A percentile compares a stretch with the other conserved stretches of the same genome.
These are phyloP conservation scores for Aleurites moluccanus DNA, from an alignment of 441 rosid species.

Conservation along the genomic window DNA sequence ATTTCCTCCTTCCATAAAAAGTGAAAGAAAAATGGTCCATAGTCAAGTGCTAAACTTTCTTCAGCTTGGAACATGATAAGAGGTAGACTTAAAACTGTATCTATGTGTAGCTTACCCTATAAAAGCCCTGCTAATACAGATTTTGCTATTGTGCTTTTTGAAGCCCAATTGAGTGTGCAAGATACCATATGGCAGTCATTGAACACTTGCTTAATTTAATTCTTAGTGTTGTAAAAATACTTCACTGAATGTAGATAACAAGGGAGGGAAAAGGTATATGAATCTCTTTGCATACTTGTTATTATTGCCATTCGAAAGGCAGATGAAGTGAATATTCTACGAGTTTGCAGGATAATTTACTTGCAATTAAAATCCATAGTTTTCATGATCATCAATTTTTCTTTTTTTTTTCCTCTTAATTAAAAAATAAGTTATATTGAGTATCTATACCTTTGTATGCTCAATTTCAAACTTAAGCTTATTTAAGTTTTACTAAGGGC, in stretches of 20 bases:
- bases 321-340: neutral
- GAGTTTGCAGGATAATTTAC: too few relatives aligned
- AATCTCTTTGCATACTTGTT: neutral
- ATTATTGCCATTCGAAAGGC: neutral
- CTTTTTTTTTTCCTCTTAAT: too few relatives aligned
- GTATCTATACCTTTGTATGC: neutral
- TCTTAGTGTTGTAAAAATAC: neutral
- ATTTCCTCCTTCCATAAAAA: neutral
- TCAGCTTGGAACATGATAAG: neutral
- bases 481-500: too few relatives aligned
- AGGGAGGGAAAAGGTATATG: neutral
- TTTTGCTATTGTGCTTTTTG: neutral
- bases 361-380: too few relatives aligned
- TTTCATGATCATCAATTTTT: neutral
- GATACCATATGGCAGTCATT: neutral
- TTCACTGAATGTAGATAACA: neutral
- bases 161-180: neutral
- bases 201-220: neutral
- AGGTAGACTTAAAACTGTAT: neutral
- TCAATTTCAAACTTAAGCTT: neutral
- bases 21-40: neutral
- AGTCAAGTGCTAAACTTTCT: neutral
- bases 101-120: neutral
- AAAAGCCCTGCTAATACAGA: neutral
- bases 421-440: neutral